Evolutionary conservation across 208 protist species (phyloP), one percentile per base, ranked within the genome.

Genomic region (Wallacemonas sp.): DNA sequence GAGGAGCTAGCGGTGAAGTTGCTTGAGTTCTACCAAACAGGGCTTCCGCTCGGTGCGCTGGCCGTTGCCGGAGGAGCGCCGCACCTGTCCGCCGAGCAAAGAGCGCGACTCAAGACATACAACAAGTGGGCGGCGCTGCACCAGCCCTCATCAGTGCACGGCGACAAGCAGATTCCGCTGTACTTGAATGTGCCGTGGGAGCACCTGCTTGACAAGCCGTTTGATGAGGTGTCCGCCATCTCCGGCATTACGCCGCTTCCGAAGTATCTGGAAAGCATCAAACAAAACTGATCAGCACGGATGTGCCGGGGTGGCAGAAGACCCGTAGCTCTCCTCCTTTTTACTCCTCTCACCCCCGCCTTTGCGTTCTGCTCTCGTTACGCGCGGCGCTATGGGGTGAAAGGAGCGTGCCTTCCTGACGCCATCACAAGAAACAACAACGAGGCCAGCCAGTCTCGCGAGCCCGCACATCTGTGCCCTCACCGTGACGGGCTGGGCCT

Each of bases 1-100:
- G 89, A 94, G 73, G 89, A 94, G 69, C 55, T 94, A 1, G 85
- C 83, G 10, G 75, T 94, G 66, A 94, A 94, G 68, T 63, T 94
- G 1, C 52, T 94, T 17, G 89, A 94, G 68, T 94, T 76, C 76
- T 68, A 77, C 33, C 89, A 94, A 63, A 94, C 89, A 5, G 83
- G 85, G 8, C 74, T 94, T 36, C 89, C 89, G 21, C 75, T 94
- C 34, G 89, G 89, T 5, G 5, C 89, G 45, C 73, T 94, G 24
- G 44, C 89, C 17, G 42, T 94, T 1, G 48, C 81, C 15, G 89
- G 89, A 13, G 85, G 89, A 29, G 80, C 79, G 34, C 78, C 81
- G 12, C 81, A 79, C 48, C 70, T 94, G 1, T 81, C 62, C 9
- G 38, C 60, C 13, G 26, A 68, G 45, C 83, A 94, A 76, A 42